Conservation (phyloP, 2,329 filamentous ascomycete genomes). For the Aspergillus luchuensis region DNA sequence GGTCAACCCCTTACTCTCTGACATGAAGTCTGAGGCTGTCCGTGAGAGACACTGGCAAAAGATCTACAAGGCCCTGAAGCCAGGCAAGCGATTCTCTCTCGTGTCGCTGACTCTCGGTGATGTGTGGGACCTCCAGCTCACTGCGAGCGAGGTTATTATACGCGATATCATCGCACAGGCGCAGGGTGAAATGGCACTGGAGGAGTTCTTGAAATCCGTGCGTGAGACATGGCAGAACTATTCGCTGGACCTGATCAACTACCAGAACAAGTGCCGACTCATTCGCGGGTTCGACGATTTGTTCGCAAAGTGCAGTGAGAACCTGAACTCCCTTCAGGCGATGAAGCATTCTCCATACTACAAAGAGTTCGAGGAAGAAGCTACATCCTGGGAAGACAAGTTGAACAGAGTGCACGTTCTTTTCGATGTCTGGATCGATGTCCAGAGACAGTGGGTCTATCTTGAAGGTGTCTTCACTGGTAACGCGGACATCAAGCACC, state of each 20-base stretch:
- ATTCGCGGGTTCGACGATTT: slow-evolving; percentile 98
- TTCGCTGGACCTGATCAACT: slow-evolving; percentile 88
- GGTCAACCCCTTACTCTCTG: slow-evolving; percentile 82
- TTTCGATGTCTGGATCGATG: slow-evolving; percentile 99
- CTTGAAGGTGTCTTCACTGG: slow-evolving; percentile 98
- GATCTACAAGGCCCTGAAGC: slow-evolving; percentile 94
- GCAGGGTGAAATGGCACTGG: slow-evolving; percentile 95
- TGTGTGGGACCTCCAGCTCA: slow-evolving; percentile 95
- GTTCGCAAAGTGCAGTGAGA: slow-evolving; percentile 97
- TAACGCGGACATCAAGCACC: slow-evolving; percentile 97
- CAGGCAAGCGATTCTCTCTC: slow-evolving; percentile 89
- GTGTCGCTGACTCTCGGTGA: slow-evolving; percentile 96
- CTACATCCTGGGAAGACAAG: slow-evolving; percentile 95
- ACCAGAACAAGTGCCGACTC: slow-evolving; percentile 96
- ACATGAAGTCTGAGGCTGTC: slow-evolving; percentile 95
- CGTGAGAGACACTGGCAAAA: slow-evolving; percentile 96
- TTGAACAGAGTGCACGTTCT: slow-evolving; percentile 95
- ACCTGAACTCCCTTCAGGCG: slow-evolving; percentile 93
- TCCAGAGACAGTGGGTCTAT: slow-evolving; percentile 99
- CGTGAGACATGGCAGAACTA: slow-evolving; percentile 97
- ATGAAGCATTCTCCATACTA: slow-evolving; percentile 99
- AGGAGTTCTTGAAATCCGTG: slow-evolving; percentile 95
- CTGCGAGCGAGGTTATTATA: slow-evolving; percentile 82
- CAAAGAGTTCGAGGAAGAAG: slow-evolving; percentile 98
- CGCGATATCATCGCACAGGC: slow-evolving; percentile 93